A percentile compares a stretch with the other conserved stretches of the same genome.
Conservation (phyloP, 108 stramenopile genomes). For the Nannochloropsis gaditana region DNA sequence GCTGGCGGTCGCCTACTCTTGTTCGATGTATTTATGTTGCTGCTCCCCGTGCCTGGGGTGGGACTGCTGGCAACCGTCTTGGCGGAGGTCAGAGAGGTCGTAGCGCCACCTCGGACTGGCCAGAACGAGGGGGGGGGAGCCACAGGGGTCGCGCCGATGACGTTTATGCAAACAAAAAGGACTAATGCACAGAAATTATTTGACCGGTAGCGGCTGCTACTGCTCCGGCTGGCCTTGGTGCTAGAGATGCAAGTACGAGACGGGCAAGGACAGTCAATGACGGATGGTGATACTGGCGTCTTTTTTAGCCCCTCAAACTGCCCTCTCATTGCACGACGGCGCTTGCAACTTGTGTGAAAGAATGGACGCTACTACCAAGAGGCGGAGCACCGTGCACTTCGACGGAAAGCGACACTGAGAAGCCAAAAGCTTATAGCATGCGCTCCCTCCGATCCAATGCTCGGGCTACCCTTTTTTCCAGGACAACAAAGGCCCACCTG, state of each 20-base stretch:
- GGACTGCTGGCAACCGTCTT: neutral
- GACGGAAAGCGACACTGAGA: too few species aligned
- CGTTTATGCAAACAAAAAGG: neutral
- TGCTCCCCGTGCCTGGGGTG: neutral
- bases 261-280: neutral
- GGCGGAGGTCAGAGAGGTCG: neutral
- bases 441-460: too few species aligned
- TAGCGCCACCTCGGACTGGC: neutral
- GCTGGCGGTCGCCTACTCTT: neutral
- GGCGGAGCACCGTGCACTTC: too few species aligned
- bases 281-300: neutral
- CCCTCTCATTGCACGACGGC: conserved; percentile 17
- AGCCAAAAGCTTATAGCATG: too few species aligned
- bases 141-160: neutral
- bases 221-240: neutral
- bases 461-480: too few species aligned
- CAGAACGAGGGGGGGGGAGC: neutral
- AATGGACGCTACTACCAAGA: too few species aligned
- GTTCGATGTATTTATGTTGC: neutral
- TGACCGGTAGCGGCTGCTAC: neutral
- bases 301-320: neutral
- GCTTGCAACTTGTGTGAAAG: neutral
- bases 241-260: neutral
- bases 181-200: neutral
- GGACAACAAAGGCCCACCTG: too few species aligned